These are phyloP conservation scores for Erigeron canadensis DNA, from an alignment of 129 eudicot genomes.

Conservation along the genomic window DNA sequence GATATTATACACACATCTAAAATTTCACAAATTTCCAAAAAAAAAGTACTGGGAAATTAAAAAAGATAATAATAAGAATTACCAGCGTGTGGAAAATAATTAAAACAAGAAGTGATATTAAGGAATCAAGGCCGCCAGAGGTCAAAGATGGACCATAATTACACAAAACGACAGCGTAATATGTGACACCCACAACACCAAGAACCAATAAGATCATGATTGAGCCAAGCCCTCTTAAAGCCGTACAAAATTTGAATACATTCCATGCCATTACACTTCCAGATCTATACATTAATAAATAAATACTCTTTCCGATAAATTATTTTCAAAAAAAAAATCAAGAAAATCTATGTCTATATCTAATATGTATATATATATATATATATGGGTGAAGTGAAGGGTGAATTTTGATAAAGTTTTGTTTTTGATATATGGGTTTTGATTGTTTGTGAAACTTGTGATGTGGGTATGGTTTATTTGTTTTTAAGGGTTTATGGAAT, in stretches of 20 bases:
- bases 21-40: not conserved
- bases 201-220: conserved; percentile 94
- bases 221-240: conserved; percentile 83
- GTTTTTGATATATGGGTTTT: conserved; percentile 24
- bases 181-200: conserved; percentile 88
- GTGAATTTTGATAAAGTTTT: conserved; percentile 12
- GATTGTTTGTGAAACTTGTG: conserved; percentile 20
- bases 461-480: conserved; percentile 20
- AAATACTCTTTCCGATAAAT: not conserved
- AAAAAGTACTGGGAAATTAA: not conserved
- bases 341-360: not conserved
- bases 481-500: conserved; percentile 44
- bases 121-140: conserved; percentile 70
- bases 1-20: not conserved
- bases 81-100: conserved; percentile 73
- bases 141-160: conserved; percentile 73
- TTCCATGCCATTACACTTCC: conserved; percentile 99
- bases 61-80: conserved; percentile 3
- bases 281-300: conserved; percentile 80
- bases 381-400: not conserved
- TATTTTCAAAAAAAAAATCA: not conserved
- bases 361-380: too few species aligned
- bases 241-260: conserved; percentile 96
- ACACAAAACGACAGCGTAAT: conserved; percentile 88
- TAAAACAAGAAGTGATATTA: conserved; percentile 59